phyloP scores from a whole-genome alignment of 106 monocot genomes.

The Amphibolis antarctica region DNA sequence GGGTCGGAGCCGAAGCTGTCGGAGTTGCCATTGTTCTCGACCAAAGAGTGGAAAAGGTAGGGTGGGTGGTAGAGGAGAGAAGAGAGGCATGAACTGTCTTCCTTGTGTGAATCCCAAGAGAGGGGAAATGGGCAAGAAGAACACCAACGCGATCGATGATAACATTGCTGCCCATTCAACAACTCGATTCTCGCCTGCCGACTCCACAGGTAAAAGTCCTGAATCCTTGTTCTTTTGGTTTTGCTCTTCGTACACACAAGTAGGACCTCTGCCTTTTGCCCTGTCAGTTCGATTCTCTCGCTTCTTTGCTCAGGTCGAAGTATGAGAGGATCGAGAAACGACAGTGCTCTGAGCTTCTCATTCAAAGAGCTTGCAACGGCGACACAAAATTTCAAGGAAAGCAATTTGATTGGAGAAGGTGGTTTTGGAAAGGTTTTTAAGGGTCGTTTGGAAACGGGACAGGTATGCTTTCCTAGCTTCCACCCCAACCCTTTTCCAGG shows the following conservation, averaged over 20 bases:
- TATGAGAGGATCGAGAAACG: constrained; percentile 2
- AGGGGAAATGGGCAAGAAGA: not conserved
- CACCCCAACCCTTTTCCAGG: not conserved
- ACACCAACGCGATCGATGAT: not conserved
- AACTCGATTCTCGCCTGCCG: not conserved
- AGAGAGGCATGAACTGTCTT: not conserved
- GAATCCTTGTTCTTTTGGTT: too few species aligned
- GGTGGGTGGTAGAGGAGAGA: not conserved
- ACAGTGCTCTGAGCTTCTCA: constrained; percentile 43
- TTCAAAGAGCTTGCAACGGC: constrained; percentile 65
- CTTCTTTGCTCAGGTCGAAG: too few species aligned
- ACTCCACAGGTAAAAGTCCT: not conserved
- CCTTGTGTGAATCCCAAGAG: not conserved
- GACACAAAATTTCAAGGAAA: constrained; percentile 57
- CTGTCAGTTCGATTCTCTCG: too few species aligned
- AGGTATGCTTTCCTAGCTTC: constrained; percentile 22
- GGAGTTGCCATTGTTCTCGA: not conserved
- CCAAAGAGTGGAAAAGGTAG: too few species aligned
- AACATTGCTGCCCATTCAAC: not conserved
- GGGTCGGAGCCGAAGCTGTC: not conserved
- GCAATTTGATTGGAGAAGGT: constrained; percentile 77
- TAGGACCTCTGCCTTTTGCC: too few species aligned
- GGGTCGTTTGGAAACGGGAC: constrained; percentile 42
- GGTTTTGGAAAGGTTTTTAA: constrained; percentile 89
- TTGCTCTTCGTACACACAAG: too few species aligned